Evolutionary conservation across 1,284 basidiomycete species (phyloP), one percentile per base, ranked within the genome.

Genomic region (Apiotrichum siamense): DNA sequence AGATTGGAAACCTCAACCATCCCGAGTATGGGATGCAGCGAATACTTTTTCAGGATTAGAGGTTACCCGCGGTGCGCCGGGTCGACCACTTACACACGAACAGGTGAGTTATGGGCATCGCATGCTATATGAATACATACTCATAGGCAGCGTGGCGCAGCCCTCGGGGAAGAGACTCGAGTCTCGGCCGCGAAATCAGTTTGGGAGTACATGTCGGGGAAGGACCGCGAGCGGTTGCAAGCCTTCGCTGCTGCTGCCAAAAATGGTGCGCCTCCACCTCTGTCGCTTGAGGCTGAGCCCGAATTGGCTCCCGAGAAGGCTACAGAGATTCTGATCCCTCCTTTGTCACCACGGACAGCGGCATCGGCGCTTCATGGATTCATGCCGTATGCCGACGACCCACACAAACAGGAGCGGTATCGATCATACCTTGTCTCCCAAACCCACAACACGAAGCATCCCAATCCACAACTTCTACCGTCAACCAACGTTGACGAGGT

Each of bases 191-290:
- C 67, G 9, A 74, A 72, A 36, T 94, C 90, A 0, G 82, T 98
- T 3, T 93, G 93, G 64, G 91, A 97, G 43, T 97, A 86, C 70
- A 83, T 97, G 66, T 92, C 91, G 0, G 82, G 86, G 57, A 93
- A 92, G 67, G 89, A 93, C 61, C 80, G 82, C 46, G 90, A 94
- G 54, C 83, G 91, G 3, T 78, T 97, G 3, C 83, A 87, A 54
- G 79, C 80, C 11, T 78, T 86, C 24, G 76, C 83, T 13, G 70
- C 59, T 1, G 55, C 62, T 4, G 64, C 62, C 10, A 58, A 64
- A 45, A 40, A 50, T 4, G 43, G 37, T 3, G 26, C 50, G 3
- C 45, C 54, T 0, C 52, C 61, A 1, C 58, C 58, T 20, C 55
- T 63, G 15, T 59, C 61, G 2, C 54, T 65, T 3, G 49, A 60